These are phyloP conservation scores for Xanthoconium stramineum DNA, from an alignment of 768 basidiomycete genomes.

Conservation along the genomic window DNA sequence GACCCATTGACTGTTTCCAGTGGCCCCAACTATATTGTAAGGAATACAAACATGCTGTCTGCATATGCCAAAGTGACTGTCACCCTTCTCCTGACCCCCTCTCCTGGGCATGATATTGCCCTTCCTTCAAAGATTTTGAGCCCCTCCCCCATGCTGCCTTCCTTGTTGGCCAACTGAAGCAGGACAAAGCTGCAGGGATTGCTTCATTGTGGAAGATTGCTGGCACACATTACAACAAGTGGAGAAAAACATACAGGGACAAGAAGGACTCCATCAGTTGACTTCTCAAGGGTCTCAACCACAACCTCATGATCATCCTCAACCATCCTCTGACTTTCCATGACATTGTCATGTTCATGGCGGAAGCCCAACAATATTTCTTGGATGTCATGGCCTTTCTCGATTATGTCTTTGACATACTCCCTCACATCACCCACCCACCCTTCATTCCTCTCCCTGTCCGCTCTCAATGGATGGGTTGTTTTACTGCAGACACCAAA, in stretches of 20 bases:
- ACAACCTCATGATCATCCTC: background rate
- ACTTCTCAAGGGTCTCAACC: too few relatives aligned
- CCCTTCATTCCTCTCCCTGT: too few relatives aligned
- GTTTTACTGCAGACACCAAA: too few relatives aligned
- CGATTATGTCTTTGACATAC: background rate
- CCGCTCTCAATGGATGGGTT: too few relatives aligned
- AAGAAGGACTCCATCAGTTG: too few relatives aligned
- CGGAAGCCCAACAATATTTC: background rate
- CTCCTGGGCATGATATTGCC: background rate
- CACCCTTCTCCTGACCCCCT: background rate
- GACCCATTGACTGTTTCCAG: background rate
- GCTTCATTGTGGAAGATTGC: too few relatives aligned
- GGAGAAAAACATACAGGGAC: too few relatives aligned
- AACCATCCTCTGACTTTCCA: background rate
- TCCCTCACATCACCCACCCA: background rate
- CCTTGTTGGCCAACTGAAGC: background rate
- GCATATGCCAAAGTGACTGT: background rate
- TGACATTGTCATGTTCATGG: background rate
- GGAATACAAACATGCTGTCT: background rate
- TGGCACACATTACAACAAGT: too few relatives aligned
- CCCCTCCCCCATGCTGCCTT: background rate
- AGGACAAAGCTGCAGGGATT: background rate
- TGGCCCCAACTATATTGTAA: background rate
- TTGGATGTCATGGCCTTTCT: background rate
- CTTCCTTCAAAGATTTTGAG: background rate